These are phyloP conservation scores for Vitis labrusca DNA, from an alignment of 164 flowering plant genomes.

Conservation along the genomic window DNA sequence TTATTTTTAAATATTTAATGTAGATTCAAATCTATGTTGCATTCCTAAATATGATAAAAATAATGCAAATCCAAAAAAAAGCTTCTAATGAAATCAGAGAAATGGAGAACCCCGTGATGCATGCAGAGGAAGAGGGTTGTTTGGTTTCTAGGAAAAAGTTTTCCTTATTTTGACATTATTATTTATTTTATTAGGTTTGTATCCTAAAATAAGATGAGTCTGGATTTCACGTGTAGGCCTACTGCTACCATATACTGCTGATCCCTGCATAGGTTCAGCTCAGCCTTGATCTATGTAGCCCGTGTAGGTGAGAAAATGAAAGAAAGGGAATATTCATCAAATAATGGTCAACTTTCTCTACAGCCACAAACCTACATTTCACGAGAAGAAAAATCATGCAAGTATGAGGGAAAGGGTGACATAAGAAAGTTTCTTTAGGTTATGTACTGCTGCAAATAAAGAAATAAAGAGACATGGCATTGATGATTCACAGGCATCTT, in stretches of 20 bases:
- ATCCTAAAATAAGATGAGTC: neutral
- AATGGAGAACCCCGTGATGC: neutral
- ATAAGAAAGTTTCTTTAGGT: neutral
- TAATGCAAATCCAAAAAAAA: too few relatives aligned
- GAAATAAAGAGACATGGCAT: neutral
- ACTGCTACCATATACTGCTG: constrained; percentile 3
- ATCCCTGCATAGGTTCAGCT: too few relatives aligned
- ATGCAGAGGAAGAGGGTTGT: neutral
- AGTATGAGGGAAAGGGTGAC: neutral
- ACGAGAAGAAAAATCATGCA: constrained; percentile 2
- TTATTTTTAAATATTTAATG: too few relatives aligned
- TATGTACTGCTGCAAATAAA: neutral
- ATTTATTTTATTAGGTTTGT: too few relatives aligned
- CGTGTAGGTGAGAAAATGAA: neutral
- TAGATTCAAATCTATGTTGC: too few relatives aligned
- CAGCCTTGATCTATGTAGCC: neutral
- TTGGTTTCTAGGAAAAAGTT: neutral
- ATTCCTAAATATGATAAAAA: too few relatives aligned
- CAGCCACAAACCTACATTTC: neutral
- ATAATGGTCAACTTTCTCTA: neutral
- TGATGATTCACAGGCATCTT: neutral
- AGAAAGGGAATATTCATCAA: neutral
- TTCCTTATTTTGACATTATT: too few relatives aligned
- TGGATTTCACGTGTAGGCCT: constrained; percentile 8
- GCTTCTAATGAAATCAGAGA: too few relatives aligned